Evolutionary conservation across 2,329 filamentous ascomycete species (phyloP).

Genomic region (Microsporum canis): DNA sequence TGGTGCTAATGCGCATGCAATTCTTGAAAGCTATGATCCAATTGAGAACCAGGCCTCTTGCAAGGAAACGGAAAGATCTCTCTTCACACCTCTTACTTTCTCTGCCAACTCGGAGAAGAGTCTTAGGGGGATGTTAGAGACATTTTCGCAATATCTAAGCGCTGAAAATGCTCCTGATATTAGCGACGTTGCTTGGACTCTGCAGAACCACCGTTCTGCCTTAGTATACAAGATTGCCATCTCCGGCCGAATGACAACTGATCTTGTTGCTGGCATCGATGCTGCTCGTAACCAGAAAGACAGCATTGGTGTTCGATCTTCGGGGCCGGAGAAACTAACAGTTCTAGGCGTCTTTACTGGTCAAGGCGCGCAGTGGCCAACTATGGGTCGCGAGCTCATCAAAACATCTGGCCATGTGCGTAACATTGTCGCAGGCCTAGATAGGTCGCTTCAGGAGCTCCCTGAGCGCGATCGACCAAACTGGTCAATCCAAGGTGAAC

Average conservation of each 20-base stretch:
- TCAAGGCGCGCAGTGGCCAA: conserved; percentile 16
- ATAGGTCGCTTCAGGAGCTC: conserved; percentile 9
- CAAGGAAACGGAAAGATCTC: not conserved
- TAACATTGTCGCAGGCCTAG: conserved; percentile 9
- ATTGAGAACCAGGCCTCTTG: not conserved
- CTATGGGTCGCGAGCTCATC: conserved; percentile 15
- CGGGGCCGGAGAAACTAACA: not conserved
- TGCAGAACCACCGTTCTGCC: not conserved
- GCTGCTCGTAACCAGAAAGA: not conserved
- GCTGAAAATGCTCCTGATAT: conserved; percentile 1
- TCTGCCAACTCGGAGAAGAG: not conserved
- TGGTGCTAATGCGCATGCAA: conserved; percentile 20
- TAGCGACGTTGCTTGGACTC: conserved; percentile 3
- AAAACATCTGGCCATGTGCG: not conserved
- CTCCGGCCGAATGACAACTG: not conserved
- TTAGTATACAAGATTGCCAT: not conserved
- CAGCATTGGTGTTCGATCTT: not conserved
- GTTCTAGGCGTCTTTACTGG: conserved; percentile 14
- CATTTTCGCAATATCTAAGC: not conserved
- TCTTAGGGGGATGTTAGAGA: not conserved
- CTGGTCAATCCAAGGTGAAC: conserved; percentile 14
- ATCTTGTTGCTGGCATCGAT: not conserved
- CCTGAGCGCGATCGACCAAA: conserved; percentile 5
- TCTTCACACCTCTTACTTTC: not conserved
- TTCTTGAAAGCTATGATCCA: conserved; percentile 15